Evolutionary conservation across 2,329 filamentous ascomycete genomes (phyloP).

Genomic region (Scorias spongiosa): DNA sequence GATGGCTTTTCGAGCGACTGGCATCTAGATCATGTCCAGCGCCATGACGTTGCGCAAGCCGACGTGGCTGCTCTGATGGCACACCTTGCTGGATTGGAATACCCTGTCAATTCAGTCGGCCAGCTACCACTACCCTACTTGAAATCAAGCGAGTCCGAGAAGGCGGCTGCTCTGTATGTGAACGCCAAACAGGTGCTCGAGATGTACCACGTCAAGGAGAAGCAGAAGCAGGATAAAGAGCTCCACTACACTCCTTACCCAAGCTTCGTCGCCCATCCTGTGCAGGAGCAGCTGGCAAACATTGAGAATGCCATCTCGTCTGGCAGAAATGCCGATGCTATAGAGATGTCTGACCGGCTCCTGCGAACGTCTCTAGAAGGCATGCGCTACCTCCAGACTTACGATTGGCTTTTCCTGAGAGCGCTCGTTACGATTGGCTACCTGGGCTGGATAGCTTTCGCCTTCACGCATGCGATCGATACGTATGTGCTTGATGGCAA

Average conservation of each 20-base stretch:
- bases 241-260: constrained; percentile 64
- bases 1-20: constrained; percentile 78
- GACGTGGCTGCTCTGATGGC: constrained; percentile 94
- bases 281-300: constrained; percentile 49
- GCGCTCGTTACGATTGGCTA: constrained; percentile 82
- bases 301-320: constrained; percentile 54
- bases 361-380: constrained; percentile 67
- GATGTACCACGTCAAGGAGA: constrained; percentile 92
- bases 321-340: constrained; percentile 58
- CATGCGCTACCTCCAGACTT: constrained; percentile 86
- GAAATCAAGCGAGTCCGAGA: constrained; percentile 54
- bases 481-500: constrained; percentile 67
- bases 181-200: constrained; percentile 82
- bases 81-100: constrained; percentile 73
- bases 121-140: constrained; percentile 77
- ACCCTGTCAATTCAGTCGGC: constrained; percentile 91
- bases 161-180: constrained; percentile 68
- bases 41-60: constrained; percentile 86
- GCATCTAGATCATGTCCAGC: constrained; percentile 62
- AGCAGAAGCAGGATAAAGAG: constrained; percentile 59
- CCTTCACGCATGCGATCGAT: constrained; percentile 75
- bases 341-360: constrained; percentile 59
- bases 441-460: constrained; percentile 88
- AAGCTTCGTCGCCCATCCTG: constrained; percentile 47
- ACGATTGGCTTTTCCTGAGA: constrained; percentile 92